A percentile compares a stretch with the other conserved stretches of the same genome.
phyloP scores from a whole-genome alignment of 2,329 filamentous ascomycete genomes.

The Atkinsonella texensis region DNA sequence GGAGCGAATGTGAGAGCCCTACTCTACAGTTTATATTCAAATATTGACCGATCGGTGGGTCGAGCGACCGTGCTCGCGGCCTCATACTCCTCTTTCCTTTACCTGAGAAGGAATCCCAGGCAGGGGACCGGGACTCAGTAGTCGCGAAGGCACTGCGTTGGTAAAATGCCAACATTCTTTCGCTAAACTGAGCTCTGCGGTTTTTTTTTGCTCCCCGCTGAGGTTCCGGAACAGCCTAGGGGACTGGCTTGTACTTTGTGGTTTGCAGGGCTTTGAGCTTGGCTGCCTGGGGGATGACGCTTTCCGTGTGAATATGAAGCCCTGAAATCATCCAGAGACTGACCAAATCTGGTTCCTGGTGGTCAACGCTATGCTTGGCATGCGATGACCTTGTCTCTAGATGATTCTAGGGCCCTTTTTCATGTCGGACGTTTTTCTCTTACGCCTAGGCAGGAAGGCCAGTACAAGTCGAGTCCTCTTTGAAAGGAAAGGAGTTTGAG shows the following conservation, averaged over 20 bases:
- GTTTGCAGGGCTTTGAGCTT: background rate
- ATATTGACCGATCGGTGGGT: constrained; percentile 4
- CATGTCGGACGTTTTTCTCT: background rate
- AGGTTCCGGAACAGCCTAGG: background rate
- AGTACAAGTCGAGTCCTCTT: constrained; percentile 9
- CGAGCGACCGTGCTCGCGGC: constrained; percentile 11
- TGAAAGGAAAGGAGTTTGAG: constrained; percentile 10
- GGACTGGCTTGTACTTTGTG: constrained; percentile 3
- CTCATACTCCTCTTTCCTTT: constrained; percentile 10
- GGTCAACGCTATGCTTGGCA: constrained; percentile 1
- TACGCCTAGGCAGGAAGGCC: background rate
- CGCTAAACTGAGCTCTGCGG: constrained; percentile 1
- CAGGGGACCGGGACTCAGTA: background rate
- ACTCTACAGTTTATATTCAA: background rate
- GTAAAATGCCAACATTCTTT: background rate
- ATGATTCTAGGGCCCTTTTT: constrained; percentile 2
- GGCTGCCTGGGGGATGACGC: background rate
- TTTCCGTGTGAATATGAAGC: background rate
- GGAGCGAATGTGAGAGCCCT: constrained; percentile 33
- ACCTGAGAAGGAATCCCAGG: constrained; percentile 4
- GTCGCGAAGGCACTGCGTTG: background rate
- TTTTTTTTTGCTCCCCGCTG: background rate
- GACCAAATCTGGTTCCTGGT: background rate
- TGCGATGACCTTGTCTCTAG: constrained; percentile 2
- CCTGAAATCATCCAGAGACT: constrained; percentile 1